Percentiles rank a stretch among this genome's conserved stretches.
phyloP scores from a whole-genome alignment of 768 basidiomycete genomes.

The Leccinum olivaceopallidum region DNA sequence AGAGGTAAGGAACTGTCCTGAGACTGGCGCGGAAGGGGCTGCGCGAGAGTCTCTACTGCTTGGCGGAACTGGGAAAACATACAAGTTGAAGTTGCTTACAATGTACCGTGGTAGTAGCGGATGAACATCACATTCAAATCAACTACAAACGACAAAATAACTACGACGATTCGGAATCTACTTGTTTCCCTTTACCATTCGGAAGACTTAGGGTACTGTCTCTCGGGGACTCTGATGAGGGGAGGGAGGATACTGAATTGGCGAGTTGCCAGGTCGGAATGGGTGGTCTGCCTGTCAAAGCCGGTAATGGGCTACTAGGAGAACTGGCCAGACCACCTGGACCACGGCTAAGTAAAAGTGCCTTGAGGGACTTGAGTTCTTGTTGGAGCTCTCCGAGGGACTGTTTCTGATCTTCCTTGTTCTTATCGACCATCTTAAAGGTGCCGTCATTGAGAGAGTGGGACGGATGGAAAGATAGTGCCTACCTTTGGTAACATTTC shows the following conservation, averaged over 20 bases:
- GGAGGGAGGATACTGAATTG: constrained; percentile 30
- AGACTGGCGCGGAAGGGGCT: constrained; percentile 41
- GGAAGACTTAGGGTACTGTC: constrained; percentile 6
- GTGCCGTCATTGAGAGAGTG: not conserved
- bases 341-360: constrained; percentile 77
- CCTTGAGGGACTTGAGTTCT: constrained; percentile 92
- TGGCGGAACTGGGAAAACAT: constrained; percentile 81
- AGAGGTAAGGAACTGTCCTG: constrained; percentile 33
- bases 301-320: constrained; percentile 50
- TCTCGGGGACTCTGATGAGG: constrained; percentile 14
- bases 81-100: not conserved
- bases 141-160: constrained; percentile 10
- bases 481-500: constrained; percentile 92
- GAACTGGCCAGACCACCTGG: constrained; percentile 46
- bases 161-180: constrained; percentile 31
- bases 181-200: constrained; percentile 65
- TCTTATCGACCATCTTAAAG: constrained; percentile 89
- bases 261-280: constrained; percentile 94
- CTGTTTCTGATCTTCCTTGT: constrained; percentile 80
- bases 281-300: constrained; percentile 58
- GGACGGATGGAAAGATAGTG: not conserved
- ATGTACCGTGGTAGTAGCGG: not conserved
- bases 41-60: constrained; percentile 70
- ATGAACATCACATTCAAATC: constrained; percentile 3
- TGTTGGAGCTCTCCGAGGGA: constrained; percentile 87